Conservation (phyloP, 371 early-diverging fungal species). For the Haplosporangium sp. region DNA sequence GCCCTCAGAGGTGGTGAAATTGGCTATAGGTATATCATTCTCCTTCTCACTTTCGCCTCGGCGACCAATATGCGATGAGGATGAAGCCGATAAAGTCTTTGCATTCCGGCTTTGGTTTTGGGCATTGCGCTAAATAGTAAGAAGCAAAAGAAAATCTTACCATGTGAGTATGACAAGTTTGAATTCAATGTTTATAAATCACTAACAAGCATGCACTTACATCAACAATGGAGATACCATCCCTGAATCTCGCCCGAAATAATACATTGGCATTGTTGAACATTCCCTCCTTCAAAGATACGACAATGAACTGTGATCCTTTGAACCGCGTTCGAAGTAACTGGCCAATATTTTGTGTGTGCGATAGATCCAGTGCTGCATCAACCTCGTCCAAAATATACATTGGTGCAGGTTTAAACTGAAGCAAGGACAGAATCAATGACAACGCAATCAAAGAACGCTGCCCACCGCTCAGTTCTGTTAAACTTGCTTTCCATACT, state of each 20-base stretch:
- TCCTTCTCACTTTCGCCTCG: constrained; percentile 22
- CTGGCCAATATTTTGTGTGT: constrained; percentile 99
- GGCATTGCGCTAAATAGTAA: constrained; percentile 7
- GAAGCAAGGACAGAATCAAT: constrained; percentile 96
- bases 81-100: not conserved
- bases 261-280: constrained; percentile 99
- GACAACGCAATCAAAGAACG: constrained; percentile 97
- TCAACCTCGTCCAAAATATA: constrained; percentile 99
- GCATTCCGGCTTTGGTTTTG: constrained; percentile 15
- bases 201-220: constrained; percentile 21
- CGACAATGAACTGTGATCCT: constrained; percentile 99
- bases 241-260: constrained; percentile 95
- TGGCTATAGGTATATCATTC: constrained; percentile 14
- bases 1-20: not conserved
- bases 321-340: constrained; percentile 96
- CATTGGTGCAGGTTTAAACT: constrained; percentile 99
- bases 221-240: constrained; percentile 97
- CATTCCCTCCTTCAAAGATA: constrained; percentile 99
- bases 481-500: constrained; percentile 97
- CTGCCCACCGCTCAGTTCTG: constrained; percentile 99
- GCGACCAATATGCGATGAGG: constrained; percentile 2
- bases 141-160: not conserved
- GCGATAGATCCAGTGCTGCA: constrained; percentile 98
- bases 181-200: not conserved
- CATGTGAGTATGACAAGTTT: not conserved